phyloP scores from a whole-genome alignment of 2,329 filamentous ascomycete species.

The Colletotrichum graminicola region DNA sequence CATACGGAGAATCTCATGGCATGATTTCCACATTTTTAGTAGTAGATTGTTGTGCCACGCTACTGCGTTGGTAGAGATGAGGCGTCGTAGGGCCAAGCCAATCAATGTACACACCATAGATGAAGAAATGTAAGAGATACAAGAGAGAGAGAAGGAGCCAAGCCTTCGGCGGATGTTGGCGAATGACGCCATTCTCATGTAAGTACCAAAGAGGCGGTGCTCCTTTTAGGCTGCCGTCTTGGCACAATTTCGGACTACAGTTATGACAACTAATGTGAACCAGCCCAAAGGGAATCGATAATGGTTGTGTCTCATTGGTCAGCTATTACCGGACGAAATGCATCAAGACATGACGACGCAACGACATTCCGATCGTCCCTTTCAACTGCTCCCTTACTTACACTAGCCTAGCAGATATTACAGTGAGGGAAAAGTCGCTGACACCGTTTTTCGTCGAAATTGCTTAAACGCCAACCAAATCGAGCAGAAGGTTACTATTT shows the following conservation, averaged over 20 bases:
- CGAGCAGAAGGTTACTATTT: neutral
- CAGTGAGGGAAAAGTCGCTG: neutral
- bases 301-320: neutral
- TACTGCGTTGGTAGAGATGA: neutral
- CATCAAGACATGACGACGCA: neutral
- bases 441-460: too few species aligned
- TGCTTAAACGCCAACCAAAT: neutral
- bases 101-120: neutral
- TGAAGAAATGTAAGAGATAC: neutral
- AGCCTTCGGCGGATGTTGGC: neutral
- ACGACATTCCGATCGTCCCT: neutral
- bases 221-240: neutral
- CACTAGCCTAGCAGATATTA: neutral
- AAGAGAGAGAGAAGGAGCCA: neutral
- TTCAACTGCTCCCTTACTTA: neutral
- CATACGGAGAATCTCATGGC: neutral
- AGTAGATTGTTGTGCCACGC: neutral
- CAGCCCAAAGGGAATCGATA: neutral
- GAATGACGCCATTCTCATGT: neutral
- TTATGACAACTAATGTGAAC: neutral
- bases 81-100: neutral
- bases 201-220: neutral
- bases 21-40: neutral
- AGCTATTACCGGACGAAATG: neutral
- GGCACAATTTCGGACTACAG: neutral